Evolutionary conservation across 495 filamentous ascomycete genomes (phyloP).

Genomic region (Tuber umbilicatum): DNA sequence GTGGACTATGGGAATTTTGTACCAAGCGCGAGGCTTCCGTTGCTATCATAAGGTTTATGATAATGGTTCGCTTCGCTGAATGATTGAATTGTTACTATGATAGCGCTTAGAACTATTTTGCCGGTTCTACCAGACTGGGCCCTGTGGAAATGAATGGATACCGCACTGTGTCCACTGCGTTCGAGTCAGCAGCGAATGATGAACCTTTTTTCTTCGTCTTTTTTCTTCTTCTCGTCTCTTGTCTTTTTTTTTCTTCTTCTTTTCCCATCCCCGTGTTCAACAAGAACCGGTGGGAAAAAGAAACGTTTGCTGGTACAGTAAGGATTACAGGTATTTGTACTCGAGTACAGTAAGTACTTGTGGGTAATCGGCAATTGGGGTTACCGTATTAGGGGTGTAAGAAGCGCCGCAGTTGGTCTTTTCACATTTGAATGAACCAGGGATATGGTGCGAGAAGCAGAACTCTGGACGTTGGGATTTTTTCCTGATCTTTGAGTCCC

Average conservation of each 20-base stretch:
- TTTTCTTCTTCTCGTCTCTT: background rate
- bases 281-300: background rate
- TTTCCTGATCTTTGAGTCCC: background rate
- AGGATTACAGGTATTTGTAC: background rate
- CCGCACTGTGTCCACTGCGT: background rate
- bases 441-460: background rate
- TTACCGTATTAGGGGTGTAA: background rate
- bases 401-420: background rate
- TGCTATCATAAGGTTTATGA: too few relatives aligned
- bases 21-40: background rate
- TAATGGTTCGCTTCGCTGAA: background rate
- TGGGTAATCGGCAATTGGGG: background rate
- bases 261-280: background rate
- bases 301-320: background rate
- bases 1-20: background rate
- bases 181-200: background rate
- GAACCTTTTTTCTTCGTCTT: slow-evolving; percentile 8
- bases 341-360: background rate
- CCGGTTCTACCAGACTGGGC: background rate
- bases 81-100: background rate
- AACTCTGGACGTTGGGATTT: background rate
- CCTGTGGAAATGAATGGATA: background rate
- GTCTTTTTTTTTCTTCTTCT: background rate
- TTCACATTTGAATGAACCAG: background rate
- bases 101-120: background rate